Evolutionary conservation across 805 yeast genomes (phyloP).

Genomic region (Cyberlindnera bimundalis): DNA sequence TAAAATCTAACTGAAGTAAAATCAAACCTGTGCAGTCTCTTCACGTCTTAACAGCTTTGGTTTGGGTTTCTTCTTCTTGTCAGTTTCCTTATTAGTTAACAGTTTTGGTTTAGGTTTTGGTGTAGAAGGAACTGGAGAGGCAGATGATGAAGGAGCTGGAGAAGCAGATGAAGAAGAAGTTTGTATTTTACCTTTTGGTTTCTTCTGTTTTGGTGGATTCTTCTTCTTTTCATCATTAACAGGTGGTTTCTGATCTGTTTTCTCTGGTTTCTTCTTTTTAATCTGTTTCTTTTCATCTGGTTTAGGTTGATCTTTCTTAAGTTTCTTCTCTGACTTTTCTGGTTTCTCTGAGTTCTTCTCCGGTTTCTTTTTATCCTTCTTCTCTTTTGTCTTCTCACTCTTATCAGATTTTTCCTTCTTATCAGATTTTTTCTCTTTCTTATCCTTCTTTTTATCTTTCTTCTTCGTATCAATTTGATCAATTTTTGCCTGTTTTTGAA

Average conservation of each 20-base stretch:
- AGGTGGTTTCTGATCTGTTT: neutral
- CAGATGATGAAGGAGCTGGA: no score
- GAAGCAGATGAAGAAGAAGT: no score
- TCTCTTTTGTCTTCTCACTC: neutral
- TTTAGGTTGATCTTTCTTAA: no score
- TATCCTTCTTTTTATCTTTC: conserved; percentile 3
- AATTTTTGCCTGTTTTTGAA: neutral
- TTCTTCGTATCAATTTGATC: conserved; percentile 1
- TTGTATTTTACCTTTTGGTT: no score
- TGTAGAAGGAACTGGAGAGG: no score
- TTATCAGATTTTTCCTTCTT: neutral
- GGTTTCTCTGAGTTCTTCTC: neutral
- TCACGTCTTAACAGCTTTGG: no score
- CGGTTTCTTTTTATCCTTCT: conserved; percentile 2
- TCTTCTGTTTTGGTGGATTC: neutral
- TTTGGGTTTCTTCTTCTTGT: no score
- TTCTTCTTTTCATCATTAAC: neutral
- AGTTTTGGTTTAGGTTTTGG: no score
- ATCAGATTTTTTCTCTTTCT: neutral
- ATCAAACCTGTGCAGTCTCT: no score
- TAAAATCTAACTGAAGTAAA: no score
- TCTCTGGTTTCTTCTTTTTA: neutral
- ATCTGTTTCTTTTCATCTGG: neutral
- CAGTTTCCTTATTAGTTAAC: no score
- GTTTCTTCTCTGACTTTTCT: neutral